phyloP scores from a whole-genome alignment of 768 basidiomycete species.

The Agrocybe praecox region DNA sequence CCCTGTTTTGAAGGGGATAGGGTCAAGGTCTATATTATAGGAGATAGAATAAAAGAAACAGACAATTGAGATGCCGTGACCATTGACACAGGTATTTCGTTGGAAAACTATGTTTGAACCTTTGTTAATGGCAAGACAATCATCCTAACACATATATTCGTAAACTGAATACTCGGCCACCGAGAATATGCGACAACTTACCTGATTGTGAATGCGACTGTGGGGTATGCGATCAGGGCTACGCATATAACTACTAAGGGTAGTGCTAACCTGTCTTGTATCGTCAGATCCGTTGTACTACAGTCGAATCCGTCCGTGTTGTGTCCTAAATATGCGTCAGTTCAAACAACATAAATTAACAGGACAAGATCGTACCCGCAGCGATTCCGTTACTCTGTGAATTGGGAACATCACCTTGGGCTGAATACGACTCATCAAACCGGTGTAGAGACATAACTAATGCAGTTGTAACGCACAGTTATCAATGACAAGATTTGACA shows the following conservation, averaged over 20 bases:
- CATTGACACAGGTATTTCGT: constrained; percentile 55
- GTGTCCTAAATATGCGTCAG: constrained; percentile 28
- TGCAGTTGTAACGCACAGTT: constrained; percentile 43
- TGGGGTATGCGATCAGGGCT: neutral
- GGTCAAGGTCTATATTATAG: neutral
- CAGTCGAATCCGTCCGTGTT: constrained; percentile 58
- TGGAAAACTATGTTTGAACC: constrained; percentile 48
- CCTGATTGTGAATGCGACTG: constrained; percentile 38
- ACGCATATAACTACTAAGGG: neutral
- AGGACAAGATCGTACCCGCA: constrained; percentile 31
- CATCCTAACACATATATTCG: constrained; percentile 41
- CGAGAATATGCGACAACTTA: neutral
- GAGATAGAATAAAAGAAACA: neutral
- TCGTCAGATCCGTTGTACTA: constrained; percentile 35
- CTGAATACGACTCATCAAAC: constrained; percentile 27
- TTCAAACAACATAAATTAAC: neutral
- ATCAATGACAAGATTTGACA: constrained; percentile 53
- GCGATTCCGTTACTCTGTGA: constrained; percentile 46
- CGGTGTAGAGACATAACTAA: neutral
- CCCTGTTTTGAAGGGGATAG: constrained; percentile 37
- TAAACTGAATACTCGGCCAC: no score
- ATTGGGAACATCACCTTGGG: constrained; percentile 54
- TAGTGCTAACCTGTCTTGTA: constrained; percentile 40
- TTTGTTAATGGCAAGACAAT: constrained; percentile 59
- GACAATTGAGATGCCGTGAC: constrained; percentile 68